Evolutionary conservation across 345 rosid genomes (phyloP), one percentile per base, ranked within the genome.

Genomic region (Populus davidiana): DNA sequence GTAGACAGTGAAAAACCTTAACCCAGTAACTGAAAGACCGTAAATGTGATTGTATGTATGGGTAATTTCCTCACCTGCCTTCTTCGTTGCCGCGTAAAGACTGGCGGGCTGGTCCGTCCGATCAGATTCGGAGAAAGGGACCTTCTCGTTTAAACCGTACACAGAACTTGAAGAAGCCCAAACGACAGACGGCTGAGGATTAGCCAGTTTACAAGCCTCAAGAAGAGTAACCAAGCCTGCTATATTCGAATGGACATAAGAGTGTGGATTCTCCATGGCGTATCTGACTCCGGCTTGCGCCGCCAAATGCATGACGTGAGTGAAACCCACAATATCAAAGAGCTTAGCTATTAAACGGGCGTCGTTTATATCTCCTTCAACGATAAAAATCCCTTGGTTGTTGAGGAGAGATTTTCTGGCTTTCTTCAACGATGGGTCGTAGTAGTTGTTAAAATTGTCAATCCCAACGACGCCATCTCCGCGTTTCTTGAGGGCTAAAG

Each of bases 201-300:
- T 81, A 50, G 84, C 82, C 49, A 79, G 76, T 27, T 76, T 81
- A 52, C 82, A 76, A 16, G 41, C 81, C 68, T 81, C 85, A 0
- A 84, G 80, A 38, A 81, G 77, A 8, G 73, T 84, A 18, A 84
- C 85, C 11, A 84, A 39, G 52, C 85, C 85, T 12, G 77, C 83
- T 13, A 81, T 73, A 54, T 84, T 84, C 9, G 83, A 81, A 8
- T 81, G 82, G 14, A 84, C 77, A 56, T 84, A 84, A 6, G 84
- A 81, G 21, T 78, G 65, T 0, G 86, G 86, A 67, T 84, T 84
- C 75, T 84, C 78, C 84, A 84, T 81, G 61, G 86, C 86, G 77
- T 84, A 84, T 25, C 86, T 67, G 54, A 84, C 86, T 10, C 86
- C 86, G 12, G 86, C 86, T 78, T 84, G 86, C 23, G 86, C 86